Evolutionary conservation across 106 monocot genomes (phyloP).

Genomic region (Platanthera guangdongensis): DNA sequence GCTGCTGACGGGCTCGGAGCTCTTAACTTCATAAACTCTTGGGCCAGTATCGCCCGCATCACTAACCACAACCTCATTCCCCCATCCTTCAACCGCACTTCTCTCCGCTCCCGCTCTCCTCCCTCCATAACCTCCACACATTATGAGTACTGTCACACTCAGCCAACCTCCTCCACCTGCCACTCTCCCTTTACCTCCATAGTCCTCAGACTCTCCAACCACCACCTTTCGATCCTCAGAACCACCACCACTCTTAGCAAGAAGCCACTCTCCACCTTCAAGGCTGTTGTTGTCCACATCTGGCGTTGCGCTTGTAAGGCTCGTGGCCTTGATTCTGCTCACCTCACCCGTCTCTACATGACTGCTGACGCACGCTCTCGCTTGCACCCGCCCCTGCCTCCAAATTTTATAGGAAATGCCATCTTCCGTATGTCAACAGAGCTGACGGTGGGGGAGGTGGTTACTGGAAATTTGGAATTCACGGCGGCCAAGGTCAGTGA

Average conservation of each 20-base stretch:
- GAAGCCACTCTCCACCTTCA: constrained; percentile 25
- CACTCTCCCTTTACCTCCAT: constrained; percentile 7
- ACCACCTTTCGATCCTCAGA: constrained; percentile 26
- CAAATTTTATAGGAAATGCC: constrained; percentile 41
- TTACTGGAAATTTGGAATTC: neutral
- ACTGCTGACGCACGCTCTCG: constrained; percentile 28
- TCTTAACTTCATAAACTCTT: constrained; percentile 40
- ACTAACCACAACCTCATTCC: neutral
- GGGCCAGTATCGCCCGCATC: constrained; percentile 44
- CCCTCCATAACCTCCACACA: constrained; percentile 25
- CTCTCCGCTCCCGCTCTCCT: constrained; percentile 30
- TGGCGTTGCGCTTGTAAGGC: constrained; percentile 55
- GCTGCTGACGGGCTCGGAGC: constrained; percentile 42
- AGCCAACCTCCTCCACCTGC: neutral
- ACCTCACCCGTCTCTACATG: constrained; percentile 30
- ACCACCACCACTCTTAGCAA: constrained; percentile 1
- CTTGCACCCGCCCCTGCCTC: constrained; percentile 36
- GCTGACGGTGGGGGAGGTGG: constrained; percentile 1
- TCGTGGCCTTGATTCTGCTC: constrained; percentile 15
- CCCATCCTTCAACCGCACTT: constrained; percentile 34
- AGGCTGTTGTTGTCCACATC: constrained; percentile 33
- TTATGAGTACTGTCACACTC: constrained; percentile 23
- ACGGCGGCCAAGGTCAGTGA: constrained; percentile 16
- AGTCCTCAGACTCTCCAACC: constrained; percentile 32
- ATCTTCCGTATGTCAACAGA: constrained; percentile 19